Evolutionary conservation across 2,329 filamentous ascomycete genomes (phyloP).

Genomic region (Fusarium pseudograminearum): DNA sequence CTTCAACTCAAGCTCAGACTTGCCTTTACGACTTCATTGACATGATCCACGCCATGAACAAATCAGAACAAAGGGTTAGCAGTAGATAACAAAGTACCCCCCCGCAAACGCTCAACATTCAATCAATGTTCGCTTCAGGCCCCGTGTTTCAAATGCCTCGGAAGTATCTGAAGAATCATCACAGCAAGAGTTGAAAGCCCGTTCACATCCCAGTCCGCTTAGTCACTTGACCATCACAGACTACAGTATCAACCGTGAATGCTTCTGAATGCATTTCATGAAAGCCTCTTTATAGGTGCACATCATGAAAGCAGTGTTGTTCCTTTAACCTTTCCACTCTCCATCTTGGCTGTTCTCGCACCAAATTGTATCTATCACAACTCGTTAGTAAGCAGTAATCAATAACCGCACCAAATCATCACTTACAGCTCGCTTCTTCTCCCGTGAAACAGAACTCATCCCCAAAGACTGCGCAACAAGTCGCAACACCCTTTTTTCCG

Average conservation of each 20-base stretch:
- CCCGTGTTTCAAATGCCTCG: slow-evolving; percentile 61
- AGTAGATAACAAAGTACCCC: slow-evolving; percentile 33
- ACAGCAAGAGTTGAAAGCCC: slow-evolving; percentile 59
- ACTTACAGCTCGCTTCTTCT: slow-evolving; percentile 91
- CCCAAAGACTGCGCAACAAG: slow-evolving; percentile 80
- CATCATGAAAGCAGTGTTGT: slow-evolving; percentile 69
- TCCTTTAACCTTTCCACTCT: slow-evolving; percentile 75
- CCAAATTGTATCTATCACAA: slow-evolving; percentile 79
- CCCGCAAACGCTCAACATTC: slow-evolving; percentile 62
- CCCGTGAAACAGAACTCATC: slow-evolving; percentile 77
- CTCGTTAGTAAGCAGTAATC: slow-evolving; percentile 24
- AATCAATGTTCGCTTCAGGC: slow-evolving; percentile 26
- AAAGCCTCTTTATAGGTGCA: no score
- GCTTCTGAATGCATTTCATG: slow-evolving; percentile 52
- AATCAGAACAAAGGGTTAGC: slow-evolving; percentile 58
- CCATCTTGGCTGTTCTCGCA: slow-evolving; percentile 85
- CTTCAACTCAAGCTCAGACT: slow-evolving; percentile 67
- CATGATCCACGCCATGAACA: slow-evolving; percentile 45
- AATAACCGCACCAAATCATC: background rate
- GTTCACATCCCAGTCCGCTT: background rate
- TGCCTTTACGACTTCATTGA: slow-evolving; percentile 71
- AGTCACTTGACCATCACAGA: slow-evolving; percentile 36
- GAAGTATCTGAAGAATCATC: slow-evolving; percentile 84
- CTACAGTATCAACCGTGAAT: slow-evolving; percentile 52
- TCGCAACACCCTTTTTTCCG: slow-evolving; percentile 84